Base-by-base conservation (phyloP, 768 basidiomycete genomes). In the Boletus tomentosulus region DNA sequence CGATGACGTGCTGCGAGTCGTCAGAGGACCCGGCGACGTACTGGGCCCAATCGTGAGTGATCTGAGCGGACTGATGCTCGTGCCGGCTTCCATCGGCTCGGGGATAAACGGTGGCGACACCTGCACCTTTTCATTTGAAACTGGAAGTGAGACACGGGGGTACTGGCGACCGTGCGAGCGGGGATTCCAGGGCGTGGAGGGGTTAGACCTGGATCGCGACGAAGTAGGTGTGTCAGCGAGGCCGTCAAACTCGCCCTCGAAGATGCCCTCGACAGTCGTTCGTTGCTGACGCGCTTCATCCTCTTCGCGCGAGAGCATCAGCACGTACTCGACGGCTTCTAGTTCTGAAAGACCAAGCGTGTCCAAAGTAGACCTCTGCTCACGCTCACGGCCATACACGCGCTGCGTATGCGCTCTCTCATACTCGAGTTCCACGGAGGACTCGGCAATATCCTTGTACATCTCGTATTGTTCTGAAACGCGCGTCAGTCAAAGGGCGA, bases 281-380 rank as follows among this genome's bases (percentile, higher is more conserved):
- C 37, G 25, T 52, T 55, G 48, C 54, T 53, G 54, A 50, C 59
- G 50, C 35, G 53, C 51, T 51, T 49, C 67, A 38, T 80, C 83
- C 65, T 92, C 88, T 44, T 93, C 91, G 9, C 87, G 82, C 57
- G 89, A 92, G 58, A 92, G 77, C 89, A 92, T 92, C 44, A 93
- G 66, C 0, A 84, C 77, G 59, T 93, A 93, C 62, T 90, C 86
- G 27, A 92, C 71, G 1, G 86, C 88, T 61, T 90, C 90, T 2
- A 69, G 68, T 61, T 93, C 90, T 53, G 77, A 83, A 38, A 92
- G 70, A 3, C 91, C 90, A 4, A 93, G 76, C n/a, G 70, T 68
- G 33, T 81, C 74, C 24, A 92, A 66, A 11, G 78, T 76, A 2
- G 74, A 73, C 12, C 71, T 71, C 57, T 92, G 87, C 58, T 83